Conservation (phyloP, 306 rosid genomes). For the Crataegus laevigata region DNA sequence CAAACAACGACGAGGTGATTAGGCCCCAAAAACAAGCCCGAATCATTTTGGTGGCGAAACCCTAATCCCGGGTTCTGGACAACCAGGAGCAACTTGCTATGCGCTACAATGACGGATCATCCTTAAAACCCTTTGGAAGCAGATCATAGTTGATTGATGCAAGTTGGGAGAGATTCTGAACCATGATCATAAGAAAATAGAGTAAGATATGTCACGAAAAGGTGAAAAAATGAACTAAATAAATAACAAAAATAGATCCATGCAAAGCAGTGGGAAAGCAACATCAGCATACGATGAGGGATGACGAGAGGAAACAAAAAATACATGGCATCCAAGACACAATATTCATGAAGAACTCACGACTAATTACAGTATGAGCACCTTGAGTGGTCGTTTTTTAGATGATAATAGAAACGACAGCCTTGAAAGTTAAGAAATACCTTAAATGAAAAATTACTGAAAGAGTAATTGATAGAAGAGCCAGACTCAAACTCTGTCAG, state of each 20-base stretch:
- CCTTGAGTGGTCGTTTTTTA: neutral
- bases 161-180: slow-evolving; percentile 98
- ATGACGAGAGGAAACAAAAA: neutral
- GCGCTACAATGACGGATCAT: slow-evolving; percentile 53
- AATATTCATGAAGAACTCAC: neutral
- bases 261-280: neutral
- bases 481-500: slow-evolving; percentile 88
- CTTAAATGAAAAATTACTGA: slow-evolving; percentile 98
- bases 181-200: slow-evolving; percentile 24
- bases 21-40: slow-evolving; percentile 37
- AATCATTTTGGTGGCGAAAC: slow-evolving; percentile 27
- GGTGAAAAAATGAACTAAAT: neutral
- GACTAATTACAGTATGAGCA: neutral
- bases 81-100: slow-evolving; percentile 26
- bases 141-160: slow-evolving; percentile 98
- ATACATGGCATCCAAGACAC: neutral
- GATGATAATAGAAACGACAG: neutral
- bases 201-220: neutral
- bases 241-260: neutral
- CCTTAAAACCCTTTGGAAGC: slow-evolving; percentile 87
- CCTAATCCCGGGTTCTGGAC: slow-evolving; percentile 22
- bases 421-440: slow-evolving; percentile 25
- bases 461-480: slow-evolving; percentile 77
- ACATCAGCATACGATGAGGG: slow-evolving; percentile 1
- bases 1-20: slow-evolving; percentile 32